Base-by-base conservation (phyloP, 805 yeast species). In the Lipomyces orientalis region DNA sequence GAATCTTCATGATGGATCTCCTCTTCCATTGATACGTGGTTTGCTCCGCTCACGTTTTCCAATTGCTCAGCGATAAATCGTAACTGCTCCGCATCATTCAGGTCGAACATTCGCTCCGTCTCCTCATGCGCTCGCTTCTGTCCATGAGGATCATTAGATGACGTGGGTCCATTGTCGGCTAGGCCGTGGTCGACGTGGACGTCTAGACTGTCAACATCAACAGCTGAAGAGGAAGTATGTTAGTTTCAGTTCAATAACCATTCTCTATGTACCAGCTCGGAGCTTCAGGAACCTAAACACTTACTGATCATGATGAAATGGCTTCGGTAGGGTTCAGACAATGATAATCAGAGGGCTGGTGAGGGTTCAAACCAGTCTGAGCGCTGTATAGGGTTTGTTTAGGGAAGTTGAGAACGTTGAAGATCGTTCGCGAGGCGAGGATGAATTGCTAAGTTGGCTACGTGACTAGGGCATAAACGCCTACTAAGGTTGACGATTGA, bases 31-130 rank as follows among this genome's bases (percentile, higher is more conserved):
- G 46, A 29, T 37, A 25, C 60, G 7, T 34, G 33, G 25, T 49
- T 78, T 0, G 93, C 84, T 72, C 88, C 88, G 29, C 67, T 59
- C 43, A 67, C 65, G 10, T 59, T 60, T 61, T 70, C 74, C 12
- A 75, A 67, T 31, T 74, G 76, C 55, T 74, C 68, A 4, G 77
- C 76, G 12, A 75, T 67, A 55, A 75, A 74, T 60, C 72, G 69
- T 34, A 74, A 66, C 68, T 75, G 76, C 54, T 75, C 76, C 10
- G 71, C 73, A 39, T 75, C 77, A 64, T 73, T 71, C 52, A 74
- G 62, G 58, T 71, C 71, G 52, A 65, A 67, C 58, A 58, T 12
- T 34, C 55, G 57, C 16, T 67, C 55, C n/a, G 31, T 31, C 35
- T 52, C 55, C 55, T 52, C 55, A 52, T 52, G 55, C n/a, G 31